Evolutionary conservation across 441 rosid genomes (phyloP).

Genomic region (Pelargonium fulgidum): DNA sequence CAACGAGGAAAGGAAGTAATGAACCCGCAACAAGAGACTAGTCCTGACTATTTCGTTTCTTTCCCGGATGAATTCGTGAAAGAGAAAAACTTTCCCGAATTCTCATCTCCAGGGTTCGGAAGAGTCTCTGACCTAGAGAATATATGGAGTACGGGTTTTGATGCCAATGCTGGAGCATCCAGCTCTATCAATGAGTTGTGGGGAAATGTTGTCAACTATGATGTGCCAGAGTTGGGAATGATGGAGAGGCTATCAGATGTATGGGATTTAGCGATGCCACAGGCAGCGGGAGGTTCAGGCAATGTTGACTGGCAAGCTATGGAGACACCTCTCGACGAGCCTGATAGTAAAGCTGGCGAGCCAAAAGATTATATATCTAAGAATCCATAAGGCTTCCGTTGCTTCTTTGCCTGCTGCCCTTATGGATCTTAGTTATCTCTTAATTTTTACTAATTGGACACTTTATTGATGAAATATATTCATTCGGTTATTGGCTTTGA

Average conservation of each 20-base stretch:
- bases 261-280: conserved; percentile 50
- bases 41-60: conserved; percentile 37
- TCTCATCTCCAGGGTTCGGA: conserved; percentile 35
- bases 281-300: conserved; percentile 41
- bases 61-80: conserved; percentile 35
- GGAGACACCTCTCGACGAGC: conserved; percentile 27
- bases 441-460: conserved; percentile 16
- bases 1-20: conserved; percentile 40
- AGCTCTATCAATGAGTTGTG: conserved; percentile 43
- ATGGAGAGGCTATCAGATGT: conserved; percentile 50
- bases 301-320: conserved; percentile 38
- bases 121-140: conserved; percentile 46
- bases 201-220: conserved; percentile 40
- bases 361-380: conserved; percentile 25
- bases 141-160: conserved; percentile 56
- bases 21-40: conserved; percentile 31
- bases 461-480: conserved; percentile 13
- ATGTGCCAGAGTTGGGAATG: conserved; percentile 41
- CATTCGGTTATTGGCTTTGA: conserved; percentile 19
- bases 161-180: conserved; percentile 35
- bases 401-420: conserved; percentile 18
- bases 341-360: conserved; percentile 24
- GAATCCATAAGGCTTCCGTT: conserved; percentile 27
- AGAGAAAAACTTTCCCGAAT: conserved; percentile 22
- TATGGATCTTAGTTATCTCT: conserved; percentile 22